Evolutionary conservation across 805 yeast species (phyloP), one percentile per base, ranked within the genome.

Genomic region (Suhomyces kilbournensis): DNA sequence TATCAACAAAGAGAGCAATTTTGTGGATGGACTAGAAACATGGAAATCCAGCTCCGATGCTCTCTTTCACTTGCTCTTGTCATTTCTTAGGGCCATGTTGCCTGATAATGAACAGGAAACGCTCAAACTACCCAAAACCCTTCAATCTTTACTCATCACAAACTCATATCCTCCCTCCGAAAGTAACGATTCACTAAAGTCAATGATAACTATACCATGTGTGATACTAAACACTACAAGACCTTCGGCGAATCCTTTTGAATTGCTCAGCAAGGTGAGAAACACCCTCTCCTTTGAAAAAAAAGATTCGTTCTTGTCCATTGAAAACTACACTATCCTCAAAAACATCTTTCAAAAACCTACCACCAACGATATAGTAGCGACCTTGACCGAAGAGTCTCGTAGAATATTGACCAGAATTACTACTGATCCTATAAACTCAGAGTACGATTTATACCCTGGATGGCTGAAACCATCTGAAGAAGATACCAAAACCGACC

Each of bases 21-120:
- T 88, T 64, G 78, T 79, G 35, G 85, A 86, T 55, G 97, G 96
- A 2, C 66, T 90, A 51, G 80, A 81, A 44, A 79, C 81, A 45
- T 90, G 96, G 96, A 74, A 85, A 42, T 83, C 88, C 2, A 89
- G 91, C 2, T 84, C 94, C 4, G 90, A 88, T 64, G 97, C 97
- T 0, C 80, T 90, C 71, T 87, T 88, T 62, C 97, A 91, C 67
- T 68, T 91, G 30, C 74, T 90, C 22, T 69, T 90, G 32, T 80
- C 96, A 2, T 91, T 90, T 60, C 69, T 91, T 53, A 79, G 92
- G 56, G 84, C 96, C 17, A 86, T 88, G 84, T 77, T 89, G 25
- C 87, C 90, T 0, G 85, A 82, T 17, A 79, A 80, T 49, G 89
- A 83, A 54, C 75, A 79, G 47, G 83, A 80, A 35, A 74, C 82